These are phyloP conservation scores for Cyberlindnera xishuangbannaensis DNA, from an alignment of 805 yeast species.

Conservation along the genomic window DNA sequence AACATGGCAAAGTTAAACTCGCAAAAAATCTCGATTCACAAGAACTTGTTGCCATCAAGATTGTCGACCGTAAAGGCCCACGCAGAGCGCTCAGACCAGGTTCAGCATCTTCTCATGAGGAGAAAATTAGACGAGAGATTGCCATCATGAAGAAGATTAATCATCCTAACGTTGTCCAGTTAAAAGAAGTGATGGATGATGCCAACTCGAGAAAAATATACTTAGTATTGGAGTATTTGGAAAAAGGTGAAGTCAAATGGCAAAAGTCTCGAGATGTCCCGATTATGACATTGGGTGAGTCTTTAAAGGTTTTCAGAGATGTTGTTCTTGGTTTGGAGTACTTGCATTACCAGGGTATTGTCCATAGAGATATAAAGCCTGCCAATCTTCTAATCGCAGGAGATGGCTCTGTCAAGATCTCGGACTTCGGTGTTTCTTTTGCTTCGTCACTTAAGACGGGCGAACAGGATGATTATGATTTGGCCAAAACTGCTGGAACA, in stretches of 20 bases:
- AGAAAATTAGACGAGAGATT: conserved; percentile 76
- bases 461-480: conserved; percentile 65
- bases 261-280: conserved; percentile 55
- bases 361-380: conserved; percentile 94
- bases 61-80: conserved; percentile 66
- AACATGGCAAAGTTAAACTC: conserved; percentile 95
- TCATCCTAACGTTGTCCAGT: conserved; percentile 88
- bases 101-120: conserved; percentile 55
- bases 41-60: conserved; percentile 84
- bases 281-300: conserved; percentile 56
- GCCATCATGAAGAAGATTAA: conserved; percentile 89
- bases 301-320: conserved; percentile 72
- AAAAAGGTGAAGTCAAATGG: conserved; percentile 91
- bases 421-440: conserved; percentile 96
- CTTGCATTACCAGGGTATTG: conserved; percentile 82
- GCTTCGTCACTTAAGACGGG: conserved; percentile 39
- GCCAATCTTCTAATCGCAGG: conserved; percentile 75
- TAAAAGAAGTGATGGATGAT: conserved; percentile 87
- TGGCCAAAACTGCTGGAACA: conserved; percentile 95
- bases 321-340: conserved; percentile 86
- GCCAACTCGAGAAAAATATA: conserved; percentile 77
- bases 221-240: conserved; percentile 82
- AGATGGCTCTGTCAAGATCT: conserved; percentile 75
- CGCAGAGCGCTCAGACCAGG: conserved; percentile 36
- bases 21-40: conserved; percentile 66